Evolutionary conservation across 345 rosid species (phyloP).

Genomic region (Populus simonii): DNA sequence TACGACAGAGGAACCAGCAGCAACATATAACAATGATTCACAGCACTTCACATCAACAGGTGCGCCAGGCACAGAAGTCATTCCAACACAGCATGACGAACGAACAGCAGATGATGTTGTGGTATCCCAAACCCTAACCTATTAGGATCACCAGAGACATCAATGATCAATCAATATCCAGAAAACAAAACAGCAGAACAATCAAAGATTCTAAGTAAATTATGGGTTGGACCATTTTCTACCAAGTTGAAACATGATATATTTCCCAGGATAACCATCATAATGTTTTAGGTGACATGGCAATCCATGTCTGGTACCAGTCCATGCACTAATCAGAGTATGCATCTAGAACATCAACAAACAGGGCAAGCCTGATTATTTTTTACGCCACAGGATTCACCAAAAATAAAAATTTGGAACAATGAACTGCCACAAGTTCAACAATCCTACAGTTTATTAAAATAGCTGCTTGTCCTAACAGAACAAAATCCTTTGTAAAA

Average conservation of each 20-base stretch:
- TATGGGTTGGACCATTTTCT: background rate
- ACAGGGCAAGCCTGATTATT: no score
- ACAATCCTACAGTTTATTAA: background rate
- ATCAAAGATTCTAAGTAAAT: background rate
- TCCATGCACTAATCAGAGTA: no score
- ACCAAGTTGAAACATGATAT: background rate
- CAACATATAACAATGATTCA: slow-evolving; percentile 61
- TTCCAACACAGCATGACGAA: slow-evolving; percentile 70
- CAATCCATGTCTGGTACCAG: no score
- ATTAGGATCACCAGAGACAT: slow-evolving; percentile 9
- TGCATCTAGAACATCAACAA: no score
- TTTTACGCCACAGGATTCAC: no score
- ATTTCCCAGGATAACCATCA: no score
- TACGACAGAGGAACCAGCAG: slow-evolving; percentile 54
- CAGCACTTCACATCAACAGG: slow-evolving; percentile 56
- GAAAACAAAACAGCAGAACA: background rate
- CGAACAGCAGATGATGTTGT: slow-evolving; percentile 44
- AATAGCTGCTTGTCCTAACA: background rate
- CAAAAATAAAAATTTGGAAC: no score
- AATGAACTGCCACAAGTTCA: background rate
- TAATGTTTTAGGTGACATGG: no score
- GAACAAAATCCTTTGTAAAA: no score
- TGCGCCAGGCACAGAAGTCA: slow-evolving; percentile 44
- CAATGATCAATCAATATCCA: background rate
- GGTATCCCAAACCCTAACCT: slow-evolving; percentile 75